Percentiles rank a stretch among this genome's conserved stretches.
phyloP scores from a whole-genome alignment of 1,284 basidiomycete species.

The Pholiota adiposa region DNA sequence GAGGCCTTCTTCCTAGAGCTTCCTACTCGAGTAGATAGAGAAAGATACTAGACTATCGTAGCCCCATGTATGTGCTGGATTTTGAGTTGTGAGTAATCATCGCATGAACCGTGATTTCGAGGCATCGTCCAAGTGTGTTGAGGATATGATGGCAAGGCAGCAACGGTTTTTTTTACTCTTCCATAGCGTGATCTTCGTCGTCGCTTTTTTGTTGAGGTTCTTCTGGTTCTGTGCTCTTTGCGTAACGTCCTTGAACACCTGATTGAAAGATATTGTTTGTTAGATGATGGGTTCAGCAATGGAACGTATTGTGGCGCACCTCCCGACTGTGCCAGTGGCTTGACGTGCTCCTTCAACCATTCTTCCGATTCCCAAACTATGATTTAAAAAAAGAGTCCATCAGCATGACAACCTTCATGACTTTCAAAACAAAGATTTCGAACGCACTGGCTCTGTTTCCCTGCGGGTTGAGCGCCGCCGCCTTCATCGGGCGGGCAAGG shows the following conservation, averaged over 20 bases:
- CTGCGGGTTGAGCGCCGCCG: conserved; percentile 58
- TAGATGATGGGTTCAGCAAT: conserved; percentile 12
- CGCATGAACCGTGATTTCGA: neutral
- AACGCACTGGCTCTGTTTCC: conserved; percentile 76
- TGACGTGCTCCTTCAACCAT: conserved; percentile 75
- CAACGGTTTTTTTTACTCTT: too few relatives aligned
- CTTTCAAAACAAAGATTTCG: conserved; percentile 2
- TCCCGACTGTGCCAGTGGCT: conserved; percentile 72
- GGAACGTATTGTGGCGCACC: conserved; percentile 44
- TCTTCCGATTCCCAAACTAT: conserved; percentile 89
- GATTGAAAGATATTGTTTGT: neutral
- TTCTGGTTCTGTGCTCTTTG: conserved; percentile 26
- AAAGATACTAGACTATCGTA: too few relatives aligned
- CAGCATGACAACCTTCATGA: conserved; percentile 7
- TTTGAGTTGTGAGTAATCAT: too few relatives aligned
- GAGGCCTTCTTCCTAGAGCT: too few relatives aligned
- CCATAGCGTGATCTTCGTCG: conserved; percentile 62
- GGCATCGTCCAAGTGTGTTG: neutral
- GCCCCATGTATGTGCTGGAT: too few relatives aligned
- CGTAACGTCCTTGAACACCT: conserved; percentile 63
- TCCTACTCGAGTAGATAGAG: too few relatives aligned
- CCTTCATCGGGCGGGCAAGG: conserved; percentile 75
- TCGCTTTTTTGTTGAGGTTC: conserved; percentile 29
- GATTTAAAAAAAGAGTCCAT: neutral
- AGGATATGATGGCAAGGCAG: neutral